Base-by-base conservation (phyloP, 2,329 filamentous ascomycete genomes). In the Scedosporium minutisporum region DNA sequence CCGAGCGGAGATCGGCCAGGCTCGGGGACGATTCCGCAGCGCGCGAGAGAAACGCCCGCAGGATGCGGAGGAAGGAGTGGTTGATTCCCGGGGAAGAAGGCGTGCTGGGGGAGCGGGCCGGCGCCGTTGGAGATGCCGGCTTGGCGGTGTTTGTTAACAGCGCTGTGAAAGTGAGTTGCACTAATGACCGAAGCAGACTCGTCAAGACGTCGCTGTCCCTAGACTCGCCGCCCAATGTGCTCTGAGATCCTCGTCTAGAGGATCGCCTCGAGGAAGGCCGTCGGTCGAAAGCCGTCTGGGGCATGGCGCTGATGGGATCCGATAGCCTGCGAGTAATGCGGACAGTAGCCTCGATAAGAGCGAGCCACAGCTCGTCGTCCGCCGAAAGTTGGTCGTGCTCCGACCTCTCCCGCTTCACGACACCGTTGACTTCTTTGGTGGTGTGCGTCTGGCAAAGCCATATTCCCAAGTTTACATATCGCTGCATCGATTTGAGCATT, bases 401-500 rank as follows among this genome's bases (percentile, higher is more conserved):
- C n/a, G 18, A 18, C 73, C 1, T 81, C 64, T 74, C 83, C 73
- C 74, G 84, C 66, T 86, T 78, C 59, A 83, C 74, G 4, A 82
- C 75, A 21, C 75, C 73, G 66, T 73, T 78, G 61, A 71, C 68
- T 64, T 76, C 75, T 64, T 77, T 80, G 5, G 78, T 83, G 69
- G 88, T 90, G 71, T 96, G 91, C 1, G 88, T 86, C 74, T 96
- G 91, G 68, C 95, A 97, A 12, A 99, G 79, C 95, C 95, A 99
- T 60, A 96, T 93, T 14, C 96, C 95, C 1, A 99, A 91, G 66
- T 92, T 88, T 1, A 88, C 86, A 74, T 96, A 97, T 72, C 96
- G 97, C 65, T 96, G 87, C 18, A 99, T 77, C 0, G 88, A 87
- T 63, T 86, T 83, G 3, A 96, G 80, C 1, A 96, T 80, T 63